Evolutionary conservation across 1,284 basidiomycete species (phyloP).

Genomic region (Acaromyces ingoldii): DNA sequence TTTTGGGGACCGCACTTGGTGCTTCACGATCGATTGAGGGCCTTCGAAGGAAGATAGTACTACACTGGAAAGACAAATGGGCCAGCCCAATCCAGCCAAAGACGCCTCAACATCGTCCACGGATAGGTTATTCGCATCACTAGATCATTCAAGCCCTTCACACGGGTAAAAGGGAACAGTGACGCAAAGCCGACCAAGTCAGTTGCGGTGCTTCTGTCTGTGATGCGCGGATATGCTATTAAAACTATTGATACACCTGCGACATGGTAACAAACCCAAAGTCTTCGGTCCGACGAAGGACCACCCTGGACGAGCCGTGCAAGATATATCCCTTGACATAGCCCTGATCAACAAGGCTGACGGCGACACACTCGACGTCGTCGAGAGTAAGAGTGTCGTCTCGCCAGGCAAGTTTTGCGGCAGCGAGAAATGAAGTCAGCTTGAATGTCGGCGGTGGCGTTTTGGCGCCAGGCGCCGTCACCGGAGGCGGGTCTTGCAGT

Average conservation of each 20-base stretch:
- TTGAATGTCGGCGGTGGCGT: slow-evolving; percentile 48
- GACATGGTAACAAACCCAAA: slow-evolving; percentile 2
- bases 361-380: slow-evolving; percentile 52
- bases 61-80: too few relatives aligned
- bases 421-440: slow-evolving; percentile 34
- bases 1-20: too few relatives aligned
- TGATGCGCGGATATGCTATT: too few relatives aligned
- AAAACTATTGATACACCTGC: neutral
- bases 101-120: too few relatives aligned
- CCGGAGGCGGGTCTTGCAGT: slow-evolving; percentile 12
- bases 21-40: too few relatives aligned
- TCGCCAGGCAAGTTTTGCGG: slow-evolving; percentile 48
- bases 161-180: too few relatives aligned
- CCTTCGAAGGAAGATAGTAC: too few relatives aligned
- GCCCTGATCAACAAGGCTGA: slow-evolving; percentile 53
- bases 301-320: slow-evolving; percentile 50
- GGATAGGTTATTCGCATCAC: too few relatives aligned
- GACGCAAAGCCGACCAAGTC: too few relatives aligned
- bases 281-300: slow-evolving; percentile 28
- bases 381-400: slow-evolving; percentile 44
- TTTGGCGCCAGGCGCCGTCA: slow-evolving; percentile 9
- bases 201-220: too few relatives aligned
- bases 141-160: too few relatives aligned
- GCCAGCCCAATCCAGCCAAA: too few relatives aligned
- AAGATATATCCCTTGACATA: slow-evolving; percentile 53